phyloP scores from a whole-genome alignment of 140 eudicot genomes.

The Bidens hawaiensis region DNA sequence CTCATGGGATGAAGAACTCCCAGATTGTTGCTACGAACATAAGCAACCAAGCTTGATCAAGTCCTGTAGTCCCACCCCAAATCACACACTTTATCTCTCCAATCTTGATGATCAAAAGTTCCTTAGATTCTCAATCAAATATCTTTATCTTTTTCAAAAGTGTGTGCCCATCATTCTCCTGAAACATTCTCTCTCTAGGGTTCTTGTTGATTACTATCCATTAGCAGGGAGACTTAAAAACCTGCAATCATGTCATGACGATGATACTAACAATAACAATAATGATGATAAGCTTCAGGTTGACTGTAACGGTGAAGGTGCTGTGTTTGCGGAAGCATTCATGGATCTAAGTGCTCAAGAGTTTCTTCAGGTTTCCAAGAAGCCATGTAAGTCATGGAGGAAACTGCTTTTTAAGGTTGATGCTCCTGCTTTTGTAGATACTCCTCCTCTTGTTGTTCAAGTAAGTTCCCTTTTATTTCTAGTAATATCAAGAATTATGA shows the following conservation, averaged over 20 bases:
- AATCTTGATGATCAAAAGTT: constrained; percentile 94
- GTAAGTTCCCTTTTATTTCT: constrained; percentile 28
- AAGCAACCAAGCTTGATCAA: constrained; percentile 52
- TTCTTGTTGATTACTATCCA: constrained; percentile 79
- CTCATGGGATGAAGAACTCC: constrained; percentile 52
- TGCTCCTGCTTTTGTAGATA: constrained; percentile 63
- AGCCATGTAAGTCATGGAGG: constrained; percentile 83
- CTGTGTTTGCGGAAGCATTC: constrained; percentile 82
- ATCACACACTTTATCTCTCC: constrained; percentile 61
- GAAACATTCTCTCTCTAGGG: constrained; percentile 57
- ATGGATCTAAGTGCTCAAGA: constrained; percentile 59
- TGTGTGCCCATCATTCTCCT: constrained; percentile 35
- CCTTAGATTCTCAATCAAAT: constrained; percentile 83
- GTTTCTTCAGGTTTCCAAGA: constrained; percentile 46
- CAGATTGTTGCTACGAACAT: constrained; percentile 57
- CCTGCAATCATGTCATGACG: constrained; percentile 15
- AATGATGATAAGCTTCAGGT: constrained; percentile 72
- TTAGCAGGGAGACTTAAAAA: constrained; percentile 74
- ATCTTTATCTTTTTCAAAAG: constrained; percentile 66
- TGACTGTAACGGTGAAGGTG: constrained; percentile 90
- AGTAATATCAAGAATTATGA: no score
- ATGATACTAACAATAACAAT: constrained; percentile 33
- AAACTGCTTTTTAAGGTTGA: constrained; percentile 70
- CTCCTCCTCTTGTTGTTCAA: constrained; percentile 91
- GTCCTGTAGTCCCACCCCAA: constrained; percentile 71